Evolutionary conservation across 2,329 filamentous ascomycete species (phyloP), one percentile per base, ranked within the genome.

Genomic region (Dothideomycetes sp.): DNA sequence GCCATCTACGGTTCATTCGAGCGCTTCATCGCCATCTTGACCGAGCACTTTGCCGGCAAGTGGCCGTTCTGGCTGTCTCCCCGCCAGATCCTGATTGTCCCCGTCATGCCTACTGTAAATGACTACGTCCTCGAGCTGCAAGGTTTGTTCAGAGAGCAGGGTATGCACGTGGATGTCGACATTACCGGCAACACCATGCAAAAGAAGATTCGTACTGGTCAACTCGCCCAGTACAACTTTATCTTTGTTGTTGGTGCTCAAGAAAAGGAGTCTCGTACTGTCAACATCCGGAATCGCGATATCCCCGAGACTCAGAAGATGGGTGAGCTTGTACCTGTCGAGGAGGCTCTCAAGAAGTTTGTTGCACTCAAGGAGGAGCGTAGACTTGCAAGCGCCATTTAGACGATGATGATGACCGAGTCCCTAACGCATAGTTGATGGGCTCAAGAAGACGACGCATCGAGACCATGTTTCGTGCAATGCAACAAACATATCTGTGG

Each of bases 41-140:
- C 76, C 34, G 84, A 91, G 69, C 84, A 89, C 62, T 89, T 86
- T 57, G 84, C 73, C 40, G 84, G 84, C 52, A 87, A 87, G 66
- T 91, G 84, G 84, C 84, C 84, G 1, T 86, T 89, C 71, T 91
- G 84, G 84, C 66, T 91, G 46, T 84, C 79, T 50, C 84, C 84
- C n/a, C 75, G 84, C 37, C 84, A 91, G 62, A 76, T 91, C 47
- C 70, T 83, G 50, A 75, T 91, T 47, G 79, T 88, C 45, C 84
- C 84, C 7, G 82, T 86, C 45, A 83, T 83, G 63, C 79, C 80
- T 37, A 70, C 74, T 34, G 80, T 73, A 51, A 73, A 77, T 52
- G 77, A 79, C 55, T 87, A 91, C 59, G 83, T 83, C 47, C 69
- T 79, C 55, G 82, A 89, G 60, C 77, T 89, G 5, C 77, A 82